These are phyloP conservation scores for Xerocomus cyaneibrunnescens DNA, from an alignment of 1,284 basidiomycete species.

Conservation along the genomic window DNA sequence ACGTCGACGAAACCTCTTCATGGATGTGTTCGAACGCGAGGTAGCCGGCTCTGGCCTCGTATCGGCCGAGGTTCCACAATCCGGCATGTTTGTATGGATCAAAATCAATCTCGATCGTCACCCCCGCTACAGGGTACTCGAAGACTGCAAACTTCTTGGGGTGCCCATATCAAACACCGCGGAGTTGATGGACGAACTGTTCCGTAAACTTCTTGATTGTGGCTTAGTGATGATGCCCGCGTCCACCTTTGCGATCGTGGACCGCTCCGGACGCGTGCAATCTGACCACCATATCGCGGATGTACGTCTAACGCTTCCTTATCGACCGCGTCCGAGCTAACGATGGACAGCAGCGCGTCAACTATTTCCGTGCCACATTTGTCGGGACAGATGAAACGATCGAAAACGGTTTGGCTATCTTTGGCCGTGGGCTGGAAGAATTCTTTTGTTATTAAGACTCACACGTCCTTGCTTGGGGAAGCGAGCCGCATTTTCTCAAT, in stretches of 20 bases:
- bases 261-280: slow-evolving; percentile 21
- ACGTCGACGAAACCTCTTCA: slow-evolving; percentile 35
- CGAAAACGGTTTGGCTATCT: slow-evolving; percentile 28
- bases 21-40: slow-evolving; percentile 30
- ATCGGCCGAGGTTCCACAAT: slow-evolving; percentile 31
- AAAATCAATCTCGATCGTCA: slow-evolving; percentile 35
- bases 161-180: slow-evolving; percentile 32
- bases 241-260: slow-evolving; percentile 35
- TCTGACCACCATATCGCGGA: slow-evolving; percentile 27
- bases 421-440: slow-evolving; percentile 28
- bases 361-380: slow-evolving; percentile 34
- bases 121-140: slow-evolving; percentile 24
- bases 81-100: slow-evolving; percentile 41
- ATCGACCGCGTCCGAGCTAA: neutral
- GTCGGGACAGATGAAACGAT: slow-evolving; percentile 36
- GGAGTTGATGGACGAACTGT: slow-evolving; percentile 37
- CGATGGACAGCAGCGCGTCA: slow-evolving; percentile 25
- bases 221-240: slow-evolving; percentile 37
- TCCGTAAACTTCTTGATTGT: slow-evolving; percentile 30
- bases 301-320: slow-evolving; percentile 15
- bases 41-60: slow-evolving; percentile 21
- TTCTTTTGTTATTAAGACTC: slow-evolving; percentile 27
- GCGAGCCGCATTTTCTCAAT: neutral
- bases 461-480: neutral
- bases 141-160: slow-evolving; percentile 14